Percentiles rank a stretch among this genome's conserved stretches.
These are phyloP conservation scores for Eucalyptus erythrocorys DNA, from an alignment of 345 rosid genomes.

Conservation along the genomic window DNA sequence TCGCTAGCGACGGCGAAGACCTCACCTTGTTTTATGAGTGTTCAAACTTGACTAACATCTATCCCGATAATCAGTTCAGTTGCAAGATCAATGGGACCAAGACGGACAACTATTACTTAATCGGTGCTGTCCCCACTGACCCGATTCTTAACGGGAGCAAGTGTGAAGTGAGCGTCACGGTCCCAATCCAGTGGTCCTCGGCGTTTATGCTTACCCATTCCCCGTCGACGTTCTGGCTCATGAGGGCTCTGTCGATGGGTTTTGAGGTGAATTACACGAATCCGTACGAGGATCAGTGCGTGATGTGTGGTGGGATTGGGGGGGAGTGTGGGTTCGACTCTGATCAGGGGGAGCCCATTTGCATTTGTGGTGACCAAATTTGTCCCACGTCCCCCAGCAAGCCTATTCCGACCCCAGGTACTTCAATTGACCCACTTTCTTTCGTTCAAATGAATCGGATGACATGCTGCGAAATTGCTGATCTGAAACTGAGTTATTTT, in stretches of 20 bases:
- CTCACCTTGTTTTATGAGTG: constrained; percentile 17
- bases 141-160: neutral
- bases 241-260: constrained; percentile 9
- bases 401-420: neutral
- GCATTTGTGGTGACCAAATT: constrained; percentile 13
- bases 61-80: constrained; percentile 1
- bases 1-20: neutral
- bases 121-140: constrained; percentile 5
- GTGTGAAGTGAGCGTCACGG: neutral
- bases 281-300: constrained; percentile 9
- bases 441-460: neutral
- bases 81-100: neutral
- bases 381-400: neutral
- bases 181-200: neutral
- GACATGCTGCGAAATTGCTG: neutral
- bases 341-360: neutral
- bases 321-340: constrained; percentile 25
- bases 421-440: neutral
- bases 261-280: constrained; percentile 6
- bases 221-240: neutral
- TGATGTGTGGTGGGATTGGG: neutral
- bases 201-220: neutral
- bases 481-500: neutral
- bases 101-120: constrained; percentile 1
- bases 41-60: neutral